Evolutionary conservation across 164 flowering plant species (phyloP).

Genomic region (Buxus sempervirens): DNA sequence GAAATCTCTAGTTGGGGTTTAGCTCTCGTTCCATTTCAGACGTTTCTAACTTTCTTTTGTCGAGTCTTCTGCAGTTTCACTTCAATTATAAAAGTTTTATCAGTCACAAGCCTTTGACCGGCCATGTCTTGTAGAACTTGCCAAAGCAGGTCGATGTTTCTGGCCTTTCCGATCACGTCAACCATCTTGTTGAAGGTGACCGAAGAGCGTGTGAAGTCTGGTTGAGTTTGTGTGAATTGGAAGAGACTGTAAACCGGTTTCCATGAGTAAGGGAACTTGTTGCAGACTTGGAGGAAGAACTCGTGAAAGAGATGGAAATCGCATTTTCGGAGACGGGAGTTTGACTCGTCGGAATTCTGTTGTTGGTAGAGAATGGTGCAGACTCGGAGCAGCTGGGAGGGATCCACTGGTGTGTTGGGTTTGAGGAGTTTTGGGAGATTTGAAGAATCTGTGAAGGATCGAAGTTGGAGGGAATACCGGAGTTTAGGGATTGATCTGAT

Average conservation of each 20-base stretch:
- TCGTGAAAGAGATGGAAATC: conserved; percentile 55
- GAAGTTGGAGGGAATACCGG: conserved; percentile 7
- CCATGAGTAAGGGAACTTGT: conserved; percentile 77
- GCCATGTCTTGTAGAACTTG: conserved; percentile 43
- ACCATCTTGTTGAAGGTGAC: conserved; percentile 71
- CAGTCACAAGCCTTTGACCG: conserved; percentile 35
- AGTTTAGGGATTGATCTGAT: conserved; percentile 4
- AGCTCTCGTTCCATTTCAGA: no score
- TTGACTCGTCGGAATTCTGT: conserved; percentile 45
- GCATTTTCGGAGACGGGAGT: conserved; percentile 32
- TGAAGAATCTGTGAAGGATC: conserved; percentile 4
- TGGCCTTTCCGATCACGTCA: conserved; percentile 56
- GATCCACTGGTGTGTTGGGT: conserved; percentile 33
- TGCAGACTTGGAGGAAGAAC: conserved; percentile 88
- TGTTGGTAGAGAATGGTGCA: conserved; percentile 83
- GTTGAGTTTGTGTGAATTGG: conserved; percentile 41
- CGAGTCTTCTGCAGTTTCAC: no score
- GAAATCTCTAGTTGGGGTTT: no score
- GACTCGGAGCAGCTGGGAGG: conserved; percentile 52
- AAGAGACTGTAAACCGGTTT: conserved; percentile 68
- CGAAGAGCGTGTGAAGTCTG: conserved; percentile 49
- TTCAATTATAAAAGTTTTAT: conserved; percentile 54
- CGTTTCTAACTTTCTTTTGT: no score
- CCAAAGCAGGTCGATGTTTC: conserved; percentile 73
- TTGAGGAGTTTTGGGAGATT: conserved; percentile 10